Base-by-base conservation (phyloP, 305 asterid genomes). In the Fraxinus ornus region DNA sequence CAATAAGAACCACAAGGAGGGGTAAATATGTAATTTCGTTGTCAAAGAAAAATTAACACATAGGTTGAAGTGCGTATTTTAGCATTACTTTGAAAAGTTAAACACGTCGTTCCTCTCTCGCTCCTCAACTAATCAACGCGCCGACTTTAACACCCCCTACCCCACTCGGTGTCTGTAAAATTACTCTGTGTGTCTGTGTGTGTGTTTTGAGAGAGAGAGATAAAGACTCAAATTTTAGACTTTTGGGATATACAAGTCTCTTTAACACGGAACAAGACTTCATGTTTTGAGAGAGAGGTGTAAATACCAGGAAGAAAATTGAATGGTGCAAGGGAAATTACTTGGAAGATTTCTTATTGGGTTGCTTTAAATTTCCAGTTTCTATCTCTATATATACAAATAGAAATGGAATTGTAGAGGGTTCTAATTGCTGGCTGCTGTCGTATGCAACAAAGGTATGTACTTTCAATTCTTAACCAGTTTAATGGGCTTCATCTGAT, bases 221-320 rank as follows among this genome's bases (percentile, higher is more conserved):
- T 85, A 76, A 36, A 49, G 91, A 80, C 86, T 77, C 85, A 22
- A 36, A 76, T 44, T 81, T 81, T 85, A 79, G 83, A 85, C 91
- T 86, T 88, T 84, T 85, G 80, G 77, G 82, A 57, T 75, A 77
- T 83, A 78, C 87, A 83, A 80, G 28, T 90, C 83, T 89, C 84
- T 78, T 78, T 5, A 76, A 88, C 91, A 88, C 94, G 94, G 86
- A 86, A 85, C 37, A 7, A 83, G 84, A 84, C 80, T 80, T 70
- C 84, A 41, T 66, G 26, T 78, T 70, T 70, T 9, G 70, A 28
- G 68, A 15, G n/a, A 5, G 64, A 21, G 41, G 33, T 39, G 86
- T 72, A 79, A 84, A 82, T 84, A 55, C 82, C 60, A 55, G 81
- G 80, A 82, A 83, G 73, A 71, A 62, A 77, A 81, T 78, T 62